These are phyloP conservation scores for Rhizophagus prolifer DNA, from an alignment of 192 early-diverging fungal species.

Conservation along the genomic window DNA sequence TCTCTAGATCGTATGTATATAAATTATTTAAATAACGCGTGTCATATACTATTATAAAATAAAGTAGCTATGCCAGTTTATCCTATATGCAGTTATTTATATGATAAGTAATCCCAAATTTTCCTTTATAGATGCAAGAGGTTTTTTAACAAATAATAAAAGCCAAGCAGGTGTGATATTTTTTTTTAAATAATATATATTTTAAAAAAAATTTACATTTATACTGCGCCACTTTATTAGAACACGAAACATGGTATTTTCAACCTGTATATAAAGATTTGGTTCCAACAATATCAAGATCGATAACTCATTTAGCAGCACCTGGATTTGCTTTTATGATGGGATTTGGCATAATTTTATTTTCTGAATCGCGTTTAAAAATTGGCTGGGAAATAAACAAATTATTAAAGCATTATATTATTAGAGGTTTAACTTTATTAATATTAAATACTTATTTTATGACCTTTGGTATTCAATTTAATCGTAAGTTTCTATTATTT, in stretches of 20 bases:
- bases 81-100: too few species aligned
- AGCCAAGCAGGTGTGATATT: not conserved
- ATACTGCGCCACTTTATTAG: not conserved
- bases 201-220: too few species aligned
- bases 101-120: not conserved
- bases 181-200: not conserved
- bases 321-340: not conserved
- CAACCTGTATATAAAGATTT: not conserved
- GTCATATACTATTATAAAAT: too few species aligned
- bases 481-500: too few species aligned
- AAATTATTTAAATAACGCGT: too few species aligned
- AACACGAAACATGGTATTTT: not conserved
- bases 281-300: not conserved
- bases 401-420: not conserved
- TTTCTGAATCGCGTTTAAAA: not conserved
- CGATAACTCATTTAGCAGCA: not conserved
- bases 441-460: not conserved
- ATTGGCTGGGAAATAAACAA: not conserved
- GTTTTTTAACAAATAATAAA: not conserved
- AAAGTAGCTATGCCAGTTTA: too few species aligned
- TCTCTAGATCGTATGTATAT: not conserved
- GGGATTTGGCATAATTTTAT: constrained; percentile 4
- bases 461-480: not conserved
- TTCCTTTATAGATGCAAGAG: not conserved
- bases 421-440: not conserved